Base-by-base conservation (phyloP, 2,329 filamentous ascomycete species). In the Corynespora cassiicola region DNA sequence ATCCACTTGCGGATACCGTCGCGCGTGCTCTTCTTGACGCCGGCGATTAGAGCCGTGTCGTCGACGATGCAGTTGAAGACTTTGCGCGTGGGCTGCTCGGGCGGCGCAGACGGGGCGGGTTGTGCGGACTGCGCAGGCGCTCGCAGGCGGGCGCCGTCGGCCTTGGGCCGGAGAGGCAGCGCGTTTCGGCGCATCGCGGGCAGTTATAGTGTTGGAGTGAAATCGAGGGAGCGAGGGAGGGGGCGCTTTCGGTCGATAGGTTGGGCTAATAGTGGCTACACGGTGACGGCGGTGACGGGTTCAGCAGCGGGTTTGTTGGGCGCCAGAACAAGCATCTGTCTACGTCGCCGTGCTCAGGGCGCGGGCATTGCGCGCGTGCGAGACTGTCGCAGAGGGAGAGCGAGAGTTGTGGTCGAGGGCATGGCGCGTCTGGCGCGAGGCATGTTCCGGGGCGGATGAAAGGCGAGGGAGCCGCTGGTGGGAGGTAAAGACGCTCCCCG, bases 1-100 rank as follows among this genome's bases (percentile, higher is more conserved):
- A 76, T 67, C 75, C 75, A 77, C 58, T 76, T 75, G 57, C 72
- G 66, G 46, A 78, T 75, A 35, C 75, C 75, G 52, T 78, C 75
- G 47, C 74, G 66, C 38, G 75, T 77, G 59, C 71, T 75, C 56
- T 70, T 73, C 66, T 76, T 76, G 31, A 75, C 73, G 41, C 75
- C 75, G 25, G 73, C 73, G 39, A 77, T 68, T 47, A 78, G 56
- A 20, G 75, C 75, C 14, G 71, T 74, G 50, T 77, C 75, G 54
- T 78, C 75, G 49, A 76, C 73, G 48, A 77, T 77, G 58, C 75
- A 77, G 65, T 77, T 77, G 70, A 78, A 77, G 40, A 76, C 55
- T 64, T 76, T 77, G 50, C 73, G 69, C 48, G 49, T 49, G 21
- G 65, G 63, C 39, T 47, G 58, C 39, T 62, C 58, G 46, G 54